Evolutionary conservation across 1,139 yeast species (phyloP).

Genomic region (Candida tropicalis): DNA sequence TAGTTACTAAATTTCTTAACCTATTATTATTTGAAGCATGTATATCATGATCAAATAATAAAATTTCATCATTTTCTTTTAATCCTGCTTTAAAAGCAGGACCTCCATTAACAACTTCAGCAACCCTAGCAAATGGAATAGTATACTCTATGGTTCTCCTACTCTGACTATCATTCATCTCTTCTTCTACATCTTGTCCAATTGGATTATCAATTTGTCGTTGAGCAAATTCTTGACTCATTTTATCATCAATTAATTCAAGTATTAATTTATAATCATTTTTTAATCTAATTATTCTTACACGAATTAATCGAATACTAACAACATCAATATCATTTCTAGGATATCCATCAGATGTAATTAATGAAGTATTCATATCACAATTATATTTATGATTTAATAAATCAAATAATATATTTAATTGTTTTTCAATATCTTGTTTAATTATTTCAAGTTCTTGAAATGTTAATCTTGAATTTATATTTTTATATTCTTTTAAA

Average conservation of each 20-base stretch:
- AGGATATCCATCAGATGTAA: conserved; percentile 81
- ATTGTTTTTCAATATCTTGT: conserved; percentile 34
- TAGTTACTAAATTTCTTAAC: conserved; percentile 39
- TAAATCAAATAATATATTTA: conserved; percentile 33
- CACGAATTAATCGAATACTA: conserved; percentile 61
- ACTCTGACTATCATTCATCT: neutral
- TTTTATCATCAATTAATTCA: conserved; percentile 46
- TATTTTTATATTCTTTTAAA: conserved; percentile 23
- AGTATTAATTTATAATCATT: conserved; percentile 66
- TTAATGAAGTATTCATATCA: conserved; percentile 65
- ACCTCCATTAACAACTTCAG: conserved; percentile 47
- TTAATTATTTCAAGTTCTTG: conserved; percentile 34
- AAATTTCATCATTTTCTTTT: conserved; percentile 49
- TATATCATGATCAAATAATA: conserved; percentile 51
- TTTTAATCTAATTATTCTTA: conserved; percentile 63
- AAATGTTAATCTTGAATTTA: conserved; percentile 24
- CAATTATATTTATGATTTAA: conserved; percentile 39
- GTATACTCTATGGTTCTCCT: conserved; percentile 7
- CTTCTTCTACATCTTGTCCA: conserved; percentile 4
- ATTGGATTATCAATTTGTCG: conserved; percentile 11
- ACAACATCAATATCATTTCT: conserved; percentile 81
- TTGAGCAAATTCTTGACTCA: conserved; percentile 43
- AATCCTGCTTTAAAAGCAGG: conserved; percentile 52
- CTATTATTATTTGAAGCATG: conserved; percentile 55
- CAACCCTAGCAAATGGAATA: conserved; percentile 62